Percentiles rank a stretch among this genome's conserved stretches.
Conservation (phyloP, 352 stramenopile genomes). For the Pythium sp. region DNA sequence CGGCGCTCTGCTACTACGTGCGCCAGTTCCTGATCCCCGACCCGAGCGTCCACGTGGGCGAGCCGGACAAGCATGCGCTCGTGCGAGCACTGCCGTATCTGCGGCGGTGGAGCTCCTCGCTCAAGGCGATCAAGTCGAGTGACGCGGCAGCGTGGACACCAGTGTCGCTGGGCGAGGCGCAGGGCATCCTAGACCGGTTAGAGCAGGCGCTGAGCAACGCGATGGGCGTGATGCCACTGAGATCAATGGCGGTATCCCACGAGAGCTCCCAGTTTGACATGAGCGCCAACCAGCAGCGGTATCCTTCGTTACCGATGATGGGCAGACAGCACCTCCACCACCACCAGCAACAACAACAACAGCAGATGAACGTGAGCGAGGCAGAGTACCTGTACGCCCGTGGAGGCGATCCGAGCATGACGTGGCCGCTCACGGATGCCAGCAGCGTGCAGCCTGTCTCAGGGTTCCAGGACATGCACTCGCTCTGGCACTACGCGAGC, state of each 20-base stretch:
- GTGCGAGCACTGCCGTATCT: conserved; percentile 43
- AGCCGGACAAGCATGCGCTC: conserved; percentile 52
- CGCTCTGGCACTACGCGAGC: conserved; percentile 30
- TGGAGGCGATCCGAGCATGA: conserved; percentile 4
- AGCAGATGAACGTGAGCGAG: conserved; percentile 20
- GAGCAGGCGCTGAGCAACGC: conserved; percentile 43
- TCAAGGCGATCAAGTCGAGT: conserved; percentile 31
- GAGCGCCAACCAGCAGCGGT: conserved; percentile 11
- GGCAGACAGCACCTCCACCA: conserved; percentile 12
- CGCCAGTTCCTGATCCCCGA: conserved; percentile 48
- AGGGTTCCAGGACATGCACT: conserved; percentile 20
- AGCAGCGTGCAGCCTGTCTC: conserved; percentile 10
- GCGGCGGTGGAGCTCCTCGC: conserved; percentile 48
- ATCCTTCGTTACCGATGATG: conserved; percentile 30
- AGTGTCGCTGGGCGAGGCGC: conserved; percentile 44
- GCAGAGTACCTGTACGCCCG: conserved; percentile 20
- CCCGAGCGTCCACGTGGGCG: conserved; percentile 28
- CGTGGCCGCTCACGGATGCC: conserved; percentile 8
- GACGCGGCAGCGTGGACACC: conserved; percentile 44
- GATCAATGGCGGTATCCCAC: not conserved
- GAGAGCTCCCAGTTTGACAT: conserved; percentile 10
- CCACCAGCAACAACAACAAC: conserved; percentile 20
- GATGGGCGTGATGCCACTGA: conserved; percentile 10
- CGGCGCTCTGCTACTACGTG: conserved; percentile 55
- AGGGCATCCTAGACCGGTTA: conserved; percentile 52